A percentile compares a stretch with the other conserved stretches of the same genome.
These are phyloP conservation scores for Gryganskiella cystojenkinii DNA, from an alignment of 192 early-diverging fungal genomes.

Conservation along the genomic window DNA sequence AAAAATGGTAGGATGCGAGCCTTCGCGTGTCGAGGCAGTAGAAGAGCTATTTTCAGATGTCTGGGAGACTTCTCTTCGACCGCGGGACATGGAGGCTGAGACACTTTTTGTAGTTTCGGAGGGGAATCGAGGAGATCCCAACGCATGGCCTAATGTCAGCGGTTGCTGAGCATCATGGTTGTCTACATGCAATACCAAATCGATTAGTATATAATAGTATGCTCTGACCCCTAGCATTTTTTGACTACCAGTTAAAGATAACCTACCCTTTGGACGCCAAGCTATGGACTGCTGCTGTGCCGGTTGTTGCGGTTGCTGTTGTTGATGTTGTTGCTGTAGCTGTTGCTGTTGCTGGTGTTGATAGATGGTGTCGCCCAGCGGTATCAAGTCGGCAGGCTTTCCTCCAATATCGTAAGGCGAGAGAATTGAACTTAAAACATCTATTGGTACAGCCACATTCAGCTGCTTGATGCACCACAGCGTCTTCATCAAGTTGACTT, in stretches of 20 bases:
- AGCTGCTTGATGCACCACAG: conserved; percentile 42
- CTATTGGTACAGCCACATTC: conserved; percentile 23
- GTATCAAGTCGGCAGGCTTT: background rate
- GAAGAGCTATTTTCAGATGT: conserved; percentile 28
- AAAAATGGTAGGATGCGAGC: conserved; percentile 20
- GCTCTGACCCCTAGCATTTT: too few relatives aligned
- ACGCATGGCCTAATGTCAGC: too few relatives aligned
- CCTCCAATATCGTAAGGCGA: conserved; percentile 9
- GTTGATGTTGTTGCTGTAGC: background rate
- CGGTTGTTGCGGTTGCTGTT: background rate
- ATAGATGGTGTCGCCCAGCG: too few relatives aligned
- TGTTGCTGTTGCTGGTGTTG: background rate
- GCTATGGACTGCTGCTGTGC: too few relatives aligned
- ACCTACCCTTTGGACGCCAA: too few relatives aligned
- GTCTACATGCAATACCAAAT: too few relatives aligned
- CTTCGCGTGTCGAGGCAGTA: conserved; percentile 22
- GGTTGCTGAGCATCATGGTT: too few relatives aligned
- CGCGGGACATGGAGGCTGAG: background rate
- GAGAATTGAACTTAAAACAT: conserved; percentile 4
- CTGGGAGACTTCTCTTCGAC: conserved; percentile 16
- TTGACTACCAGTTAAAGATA: too few relatives aligned
- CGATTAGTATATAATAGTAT: too few relatives aligned
- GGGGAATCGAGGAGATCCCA: too few relatives aligned
- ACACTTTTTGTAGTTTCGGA: too few relatives aligned
- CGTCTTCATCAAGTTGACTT: conserved; percentile 46